phyloP scores from a whole-genome alignment of 2,329 filamentous ascomycete genomes.

The Ascochyta viciae-villosae region DNA sequence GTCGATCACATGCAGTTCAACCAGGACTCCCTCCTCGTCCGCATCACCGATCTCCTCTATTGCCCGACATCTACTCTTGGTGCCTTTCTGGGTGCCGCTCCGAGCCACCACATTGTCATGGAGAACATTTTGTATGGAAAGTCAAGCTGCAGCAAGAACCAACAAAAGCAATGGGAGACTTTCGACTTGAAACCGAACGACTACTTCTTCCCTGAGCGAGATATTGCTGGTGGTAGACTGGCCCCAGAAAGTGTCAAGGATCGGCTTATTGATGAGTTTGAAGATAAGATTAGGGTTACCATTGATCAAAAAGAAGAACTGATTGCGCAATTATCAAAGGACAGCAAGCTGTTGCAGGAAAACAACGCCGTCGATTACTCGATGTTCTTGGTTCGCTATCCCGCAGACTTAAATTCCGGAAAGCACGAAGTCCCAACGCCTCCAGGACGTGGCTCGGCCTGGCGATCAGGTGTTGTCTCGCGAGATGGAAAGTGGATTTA shows the following conservation, averaged over 20 bases:
- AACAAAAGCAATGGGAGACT: slow-evolving; percentile 67
- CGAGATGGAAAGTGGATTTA: slow-evolving; percentile 71
- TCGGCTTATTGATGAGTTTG: slow-evolving; percentile 71
- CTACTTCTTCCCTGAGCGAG: slow-evolving; percentile 79
- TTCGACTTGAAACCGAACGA: slow-evolving; percentile 77
- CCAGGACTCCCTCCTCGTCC: slow-evolving; percentile 68
- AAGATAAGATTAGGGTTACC: slow-evolving; percentile 68
- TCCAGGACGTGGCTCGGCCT: slow-evolving; percentile 52
- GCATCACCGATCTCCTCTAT: slow-evolving; percentile 74
- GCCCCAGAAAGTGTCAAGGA: slow-evolving; percentile 70
- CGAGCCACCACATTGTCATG: slow-evolving; percentile 79
- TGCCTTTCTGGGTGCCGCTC: slow-evolving; percentile 64
- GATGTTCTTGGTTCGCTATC: slow-evolving; percentile 71
- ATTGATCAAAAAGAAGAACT: slow-evolving; percentile 64
- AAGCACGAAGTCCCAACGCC: slow-evolving; percentile 39
- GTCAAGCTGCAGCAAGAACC: slow-evolving; percentile 49
- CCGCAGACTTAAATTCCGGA: slow-evolving; percentile 42
- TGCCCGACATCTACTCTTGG: slow-evolving; percentile 65
- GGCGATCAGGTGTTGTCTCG: slow-evolving; percentile 69
- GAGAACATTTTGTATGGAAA: slow-evolving; percentile 74
- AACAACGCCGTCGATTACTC: slow-evolving; percentile 78
- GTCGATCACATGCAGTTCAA: slow-evolving; percentile 67
- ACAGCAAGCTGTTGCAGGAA: slow-evolving; percentile 68
- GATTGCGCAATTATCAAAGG: slow-evolving; percentile 62
- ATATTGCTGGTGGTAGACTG: slow-evolving; percentile 69